These are phyloP conservation scores for Ophiostoma sp. DNA, from an alignment of 2,329 filamentous ascomycete species.

Conservation along the genomic window DNA sequence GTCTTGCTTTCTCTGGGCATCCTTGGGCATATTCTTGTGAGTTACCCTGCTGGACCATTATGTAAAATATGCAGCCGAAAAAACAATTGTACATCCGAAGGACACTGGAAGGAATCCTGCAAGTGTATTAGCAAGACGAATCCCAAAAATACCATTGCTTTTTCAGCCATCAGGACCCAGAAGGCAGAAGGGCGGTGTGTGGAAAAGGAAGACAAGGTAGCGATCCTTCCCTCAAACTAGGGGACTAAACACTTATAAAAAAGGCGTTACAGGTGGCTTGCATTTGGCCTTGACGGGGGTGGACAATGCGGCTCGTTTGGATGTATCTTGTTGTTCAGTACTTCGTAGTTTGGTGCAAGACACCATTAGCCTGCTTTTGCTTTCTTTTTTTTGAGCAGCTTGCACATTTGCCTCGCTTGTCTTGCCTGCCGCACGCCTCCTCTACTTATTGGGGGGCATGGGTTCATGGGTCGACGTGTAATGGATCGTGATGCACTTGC, in stretches of 20 bases:
- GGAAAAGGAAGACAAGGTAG: not conserved
- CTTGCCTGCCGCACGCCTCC: not conserved
- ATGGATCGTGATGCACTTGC: not conserved
- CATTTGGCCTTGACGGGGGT: not conserved
- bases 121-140: not conserved
- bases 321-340: not conserved
- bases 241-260: not conserved
- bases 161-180: not conserved
- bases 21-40: not conserved
- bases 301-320: slow-evolving; percentile 15
- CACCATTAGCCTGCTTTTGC: not conserved
- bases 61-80: not conserved
- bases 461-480: not conserved
- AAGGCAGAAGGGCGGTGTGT: not conserved
- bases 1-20: not conserved
- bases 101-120: not conserved
- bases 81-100: not conserved
- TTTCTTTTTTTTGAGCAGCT: not conserved
- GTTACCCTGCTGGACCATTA: not conserved
- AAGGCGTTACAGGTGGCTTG: slow-evolving; percentile 1
- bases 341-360: not conserved
- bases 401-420: not conserved
- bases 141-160: not conserved
- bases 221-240: not conserved
- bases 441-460: not conserved